These are phyloP conservation scores for Fistulina hepatica DNA, from an alignment of 1,284 basidiomycete genomes.

Conservation along the genomic window DNA sequence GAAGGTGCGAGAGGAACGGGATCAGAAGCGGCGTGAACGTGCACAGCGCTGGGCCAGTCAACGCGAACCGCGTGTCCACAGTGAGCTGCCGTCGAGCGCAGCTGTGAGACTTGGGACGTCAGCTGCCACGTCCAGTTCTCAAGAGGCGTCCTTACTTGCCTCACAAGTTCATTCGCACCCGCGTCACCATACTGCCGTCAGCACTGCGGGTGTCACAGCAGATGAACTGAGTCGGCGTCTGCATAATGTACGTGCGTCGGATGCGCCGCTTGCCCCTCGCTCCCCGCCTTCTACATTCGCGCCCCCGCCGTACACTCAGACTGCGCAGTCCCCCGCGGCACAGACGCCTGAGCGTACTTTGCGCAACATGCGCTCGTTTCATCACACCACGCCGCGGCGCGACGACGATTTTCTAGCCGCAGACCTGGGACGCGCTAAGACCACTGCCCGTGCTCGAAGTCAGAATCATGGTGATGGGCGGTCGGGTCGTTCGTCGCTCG, in stretches of 20 bases:
- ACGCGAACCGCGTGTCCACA: slow-evolving; percentile 10
- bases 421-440: slow-evolving; percentile 11
- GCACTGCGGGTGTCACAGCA: slow-evolving; percentile 33
- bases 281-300: too few species aligned
- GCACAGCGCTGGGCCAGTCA: slow-evolving; percentile 19
- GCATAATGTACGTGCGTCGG: slow-evolving; percentile 33
- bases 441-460: not conserved
- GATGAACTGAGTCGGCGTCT: slow-evolving; percentile 53
- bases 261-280: slow-evolving; percentile 7
- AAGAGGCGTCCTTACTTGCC: too few species aligned
- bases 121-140: slow-evolving; percentile 24
- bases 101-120: slow-evolving; percentile 18
- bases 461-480: too few species aligned
- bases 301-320: too few species aligned
- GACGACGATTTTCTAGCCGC: slow-evolving; percentile 21
- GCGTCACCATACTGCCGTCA: too few species aligned
- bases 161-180: too few species aligned
- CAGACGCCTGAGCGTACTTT: slow-evolving; percentile 28
- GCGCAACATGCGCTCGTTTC: slow-evolving; percentile 49
- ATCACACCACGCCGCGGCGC: slow-evolving; percentile 29
- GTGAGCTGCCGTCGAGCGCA: slow-evolving; percentile 14
- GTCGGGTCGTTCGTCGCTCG: too few species aligned
- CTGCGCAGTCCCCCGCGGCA: too few species aligned
- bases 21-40: slow-evolving; percentile 42
- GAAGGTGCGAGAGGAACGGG: slow-evolving; percentile 58